Conservation (phyloP, 306 rosid genomes). For the Morella rubra region DNA sequence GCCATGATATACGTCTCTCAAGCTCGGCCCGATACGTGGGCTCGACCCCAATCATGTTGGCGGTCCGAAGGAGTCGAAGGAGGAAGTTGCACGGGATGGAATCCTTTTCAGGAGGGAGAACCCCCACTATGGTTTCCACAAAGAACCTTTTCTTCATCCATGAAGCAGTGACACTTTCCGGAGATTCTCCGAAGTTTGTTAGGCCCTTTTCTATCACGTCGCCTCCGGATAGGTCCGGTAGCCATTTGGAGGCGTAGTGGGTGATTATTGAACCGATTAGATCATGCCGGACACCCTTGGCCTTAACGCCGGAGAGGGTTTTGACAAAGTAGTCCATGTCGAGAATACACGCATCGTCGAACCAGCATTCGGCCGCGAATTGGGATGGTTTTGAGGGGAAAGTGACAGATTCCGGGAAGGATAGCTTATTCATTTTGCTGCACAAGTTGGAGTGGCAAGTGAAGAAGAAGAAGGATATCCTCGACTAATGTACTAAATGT, state of each 20-base stretch:
- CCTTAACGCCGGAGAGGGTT: conserved; percentile 72
- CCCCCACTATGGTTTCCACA: conserved; percentile 78
- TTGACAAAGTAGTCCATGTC: conserved; percentile 97
- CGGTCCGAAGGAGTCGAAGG: conserved; percentile 73
- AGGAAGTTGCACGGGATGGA: conserved; percentile 88
- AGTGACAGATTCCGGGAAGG: conserved; percentile 29
- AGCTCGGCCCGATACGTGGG: conserved; percentile 52
- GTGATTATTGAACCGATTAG: conserved; percentile 79
- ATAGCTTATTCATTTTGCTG: conserved; percentile 37
- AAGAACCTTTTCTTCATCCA: conserved; percentile 91
- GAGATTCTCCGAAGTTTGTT: conserved; percentile 45
- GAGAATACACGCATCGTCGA: conserved; percentile 76
- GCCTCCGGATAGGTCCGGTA: conserved; percentile 65
- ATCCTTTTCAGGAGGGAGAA: conserved; percentile 83
- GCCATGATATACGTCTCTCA: conserved; percentile 75
- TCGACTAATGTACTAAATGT: background rate
- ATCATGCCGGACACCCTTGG: conserved; percentile 79
- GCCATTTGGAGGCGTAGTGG: conserved; percentile 94
- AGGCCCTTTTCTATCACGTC: conserved; percentile 28
- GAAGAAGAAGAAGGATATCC: background rate
- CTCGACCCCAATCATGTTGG: conserved; percentile 82
- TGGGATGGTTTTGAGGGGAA: conserved; percentile 53
- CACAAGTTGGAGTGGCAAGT: background rate
- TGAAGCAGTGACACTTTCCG: conserved; percentile 56
- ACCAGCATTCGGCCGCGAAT: conserved; percentile 58